Conservation (phyloP, 1,139 yeast genomes). For the Yamadazyma atmosphaerica region DNA sequence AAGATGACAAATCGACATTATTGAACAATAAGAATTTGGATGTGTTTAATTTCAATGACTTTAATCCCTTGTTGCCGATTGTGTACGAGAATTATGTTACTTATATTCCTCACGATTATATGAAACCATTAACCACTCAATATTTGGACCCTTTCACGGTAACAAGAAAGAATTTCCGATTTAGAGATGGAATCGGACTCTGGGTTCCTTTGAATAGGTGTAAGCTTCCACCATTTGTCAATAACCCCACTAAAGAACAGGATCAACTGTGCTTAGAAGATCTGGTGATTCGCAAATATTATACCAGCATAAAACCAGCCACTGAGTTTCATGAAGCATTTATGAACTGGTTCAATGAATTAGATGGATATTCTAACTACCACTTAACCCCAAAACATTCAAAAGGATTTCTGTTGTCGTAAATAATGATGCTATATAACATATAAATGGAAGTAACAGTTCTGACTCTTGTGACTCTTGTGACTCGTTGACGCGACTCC, state of each 20-base stretch:
- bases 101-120: conserved; percentile 32
- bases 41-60: conserved; percentile 13
- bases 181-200: conserved; percentile 11
- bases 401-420: conserved; percentile 6
- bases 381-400: conserved; percentile 10
- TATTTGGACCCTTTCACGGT: conserved; percentile 21
- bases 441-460: too few species aligned
- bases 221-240: conserved; percentile 8
- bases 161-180: conserved; percentile 8
- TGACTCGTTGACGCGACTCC: not conserved
- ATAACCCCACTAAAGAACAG: conserved; percentile 10
- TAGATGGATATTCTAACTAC: conserved; percentile 5
- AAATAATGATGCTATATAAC: too few species aligned
- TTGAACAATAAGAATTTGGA: conserved; percentile 14
- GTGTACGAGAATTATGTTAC: conserved; percentile 18
- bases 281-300: conserved; percentile 2
- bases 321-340: conserved; percentile 10
- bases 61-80: conserved; percentile 13
- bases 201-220: conserved; percentile 15
- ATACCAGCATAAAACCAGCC: conserved; percentile 6
- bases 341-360: conserved; percentile 11
- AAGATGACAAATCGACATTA: conserved; percentile 11
- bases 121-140: conserved; percentile 26
- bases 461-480: not conserved
- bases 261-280: conserved; percentile 13